Conservation (phyloP, 2,329 filamentous ascomycete genomes). For the Arthrocladium fulminans region DNA sequence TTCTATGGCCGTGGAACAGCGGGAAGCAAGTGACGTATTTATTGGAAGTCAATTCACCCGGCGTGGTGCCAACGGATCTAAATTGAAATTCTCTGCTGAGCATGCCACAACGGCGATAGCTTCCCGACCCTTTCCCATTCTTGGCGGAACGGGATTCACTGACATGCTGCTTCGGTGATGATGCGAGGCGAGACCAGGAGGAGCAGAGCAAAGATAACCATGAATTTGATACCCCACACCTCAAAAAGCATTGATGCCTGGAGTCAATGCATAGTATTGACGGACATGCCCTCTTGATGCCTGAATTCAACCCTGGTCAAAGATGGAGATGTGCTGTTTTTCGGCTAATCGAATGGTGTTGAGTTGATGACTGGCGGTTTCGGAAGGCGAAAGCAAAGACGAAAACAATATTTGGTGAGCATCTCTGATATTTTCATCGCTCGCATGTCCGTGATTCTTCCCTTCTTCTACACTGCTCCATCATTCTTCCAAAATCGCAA, state of each 20-base stretch:
- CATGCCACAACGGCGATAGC: not conserved
- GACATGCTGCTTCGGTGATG: not conserved
- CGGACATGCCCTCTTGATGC: conserved; percentile 3
- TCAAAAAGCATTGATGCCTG: not conserved
- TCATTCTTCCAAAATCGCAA: not conserved
- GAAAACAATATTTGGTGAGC: too few species aligned
- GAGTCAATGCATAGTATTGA: not conserved
- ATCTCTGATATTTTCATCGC: too few species aligned
- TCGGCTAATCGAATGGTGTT: not conserved
- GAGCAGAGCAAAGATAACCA: too few species aligned
- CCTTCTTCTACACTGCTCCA: not conserved
- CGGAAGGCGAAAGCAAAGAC: not conserved
- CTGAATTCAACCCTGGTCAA: not conserved
- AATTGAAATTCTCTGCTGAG: not conserved
- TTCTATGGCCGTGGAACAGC: not conserved
- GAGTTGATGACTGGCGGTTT: not conserved
- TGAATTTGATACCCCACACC: too few species aligned
- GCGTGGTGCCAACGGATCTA: not conserved
- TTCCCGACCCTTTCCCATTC: not conserved
- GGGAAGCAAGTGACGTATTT: conserved; percentile 1
- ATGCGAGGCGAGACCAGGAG: not conserved
- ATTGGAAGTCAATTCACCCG: not conserved
- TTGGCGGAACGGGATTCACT: not conserved
- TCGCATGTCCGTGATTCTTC: not conserved
- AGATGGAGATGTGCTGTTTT: conserved; percentile 2